Base-by-base conservation (phyloP, 768 basidiomycete species). In the Hypholoma sublateritium region DNA sequence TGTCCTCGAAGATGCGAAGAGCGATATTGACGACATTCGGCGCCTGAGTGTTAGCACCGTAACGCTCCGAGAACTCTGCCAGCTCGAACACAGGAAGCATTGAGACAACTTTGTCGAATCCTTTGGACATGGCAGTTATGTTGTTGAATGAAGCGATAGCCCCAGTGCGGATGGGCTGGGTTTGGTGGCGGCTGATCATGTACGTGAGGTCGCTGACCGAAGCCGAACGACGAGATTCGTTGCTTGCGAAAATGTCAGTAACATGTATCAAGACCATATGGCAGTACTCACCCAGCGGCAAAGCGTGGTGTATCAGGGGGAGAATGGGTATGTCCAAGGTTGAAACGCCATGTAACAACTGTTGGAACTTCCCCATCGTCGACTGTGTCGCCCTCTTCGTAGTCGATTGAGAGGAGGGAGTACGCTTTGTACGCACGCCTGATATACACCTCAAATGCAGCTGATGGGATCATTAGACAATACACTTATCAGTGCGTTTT, bases 141-240 rank as follows among this genome's bases (percentile, higher is more conserved):
- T 88, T 87, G 50, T 88, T 86, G 82, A 93, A 98, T 1, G 95
- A 93, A 32, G 94, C 88, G 62, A 98, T 91, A 25, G 90, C 90
- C 62, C 97, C 97, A 60, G 84, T 90, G 45, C 97, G 90, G 37
- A 91, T 74, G 21, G 97, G 96, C 68, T 98, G 94, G 5, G 88
- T 83, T 69, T 94, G 90, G 69, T 89, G 86, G 60, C 85, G 86
- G 67, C 77, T 86, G 72, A 98, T 93, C 73, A 98, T 81, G 72
- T 95, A 98, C 45, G 89, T 93, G 61, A 99, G 77, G 70, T 99
- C 97, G 65, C 94, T 96, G 66, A 98, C 95, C 16, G 95, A 97
- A 17, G 88, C 95, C 57, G 93, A 86, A 59, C 97, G 86, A 55
- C 82, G 85, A 37, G 65, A 84, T 77, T 65, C 87, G 83, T 53